These are phyloP conservation scores for Aquanectria penicillioides DNA, from an alignment of 2,329 filamentous ascomycete genomes.

Conservation along the genomic window DNA sequence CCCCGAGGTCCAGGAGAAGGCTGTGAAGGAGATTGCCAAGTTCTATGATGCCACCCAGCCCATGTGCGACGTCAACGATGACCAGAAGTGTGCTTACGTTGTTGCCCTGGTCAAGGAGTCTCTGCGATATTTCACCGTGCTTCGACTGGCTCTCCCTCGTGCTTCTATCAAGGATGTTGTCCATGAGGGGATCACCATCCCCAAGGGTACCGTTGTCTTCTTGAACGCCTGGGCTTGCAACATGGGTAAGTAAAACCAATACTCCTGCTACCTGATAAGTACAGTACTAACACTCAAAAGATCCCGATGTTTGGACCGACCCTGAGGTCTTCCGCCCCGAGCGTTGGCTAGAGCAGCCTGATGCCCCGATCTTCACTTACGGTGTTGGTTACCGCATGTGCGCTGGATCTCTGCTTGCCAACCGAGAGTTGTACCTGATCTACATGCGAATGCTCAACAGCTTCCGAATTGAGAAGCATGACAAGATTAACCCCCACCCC, in stretches of 20 bases:
- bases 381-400: slow-evolving; percentile 76
- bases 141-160: slow-evolving; percentile 69
- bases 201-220: slow-evolving; percentile 71
- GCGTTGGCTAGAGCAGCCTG: slow-evolving; percentile 66
- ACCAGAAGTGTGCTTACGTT: slow-evolving; percentile 71
- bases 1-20: slow-evolving; percentile 71
- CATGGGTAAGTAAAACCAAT: slow-evolving; percentile 60
- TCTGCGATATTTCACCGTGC: slow-evolving; percentile 70
- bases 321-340: slow-evolving; percentile 66
- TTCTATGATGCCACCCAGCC: slow-evolving; percentile 62
- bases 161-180: slow-evolving; percentile 68
- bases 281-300: background rate
- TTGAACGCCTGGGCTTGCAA: slow-evolving; percentile 76
- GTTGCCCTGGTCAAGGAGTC: slow-evolving; percentile 72
- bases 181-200: slow-evolving; percentile 67
- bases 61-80: slow-evolving; percentile 68
- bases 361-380: slow-evolving; percentile 72
- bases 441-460: slow-evolving; percentile 71
- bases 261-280: background rate
- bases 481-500: slow-evolving; percentile 67
- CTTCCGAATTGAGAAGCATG: slow-evolving; percentile 66
- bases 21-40: slow-evolving; percentile 64
- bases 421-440: slow-evolving; percentile 71
- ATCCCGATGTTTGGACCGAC: slow-evolving; percentile 49
- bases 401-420: slow-evolving; percentile 64